Evolutionary conservation across 495 filamentous ascomycete species (phyloP).

Genomic region (Aspergillus conjunctus): DNA sequence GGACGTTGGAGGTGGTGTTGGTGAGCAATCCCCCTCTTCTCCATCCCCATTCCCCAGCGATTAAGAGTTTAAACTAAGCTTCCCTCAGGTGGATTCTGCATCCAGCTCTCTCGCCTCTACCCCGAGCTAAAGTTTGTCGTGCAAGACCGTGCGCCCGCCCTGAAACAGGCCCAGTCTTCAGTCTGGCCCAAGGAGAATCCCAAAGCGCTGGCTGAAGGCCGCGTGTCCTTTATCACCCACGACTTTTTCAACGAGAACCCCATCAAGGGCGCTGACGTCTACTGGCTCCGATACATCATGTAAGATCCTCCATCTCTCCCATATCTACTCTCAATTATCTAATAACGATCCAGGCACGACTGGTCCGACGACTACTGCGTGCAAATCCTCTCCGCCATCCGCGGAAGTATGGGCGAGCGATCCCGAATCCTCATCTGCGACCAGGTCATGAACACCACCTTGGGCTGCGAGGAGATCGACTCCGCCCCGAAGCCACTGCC

Average conservation of each 20-base stretch:
- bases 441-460: constrained; percentile 44
- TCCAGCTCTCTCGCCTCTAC: constrained; percentile 12
- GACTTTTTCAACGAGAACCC: constrained; percentile 47
- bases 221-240: constrained; percentile 39
- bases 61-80: neutral
- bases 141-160: constrained; percentile 39
- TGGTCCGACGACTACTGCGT: constrained; percentile 48
- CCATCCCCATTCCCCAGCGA: too few species aligned
- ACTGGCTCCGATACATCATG: constrained; percentile 45
- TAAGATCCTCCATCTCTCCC: constrained; percentile 1
- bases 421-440: constrained; percentile 43
- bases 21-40: constrained; percentile 2
- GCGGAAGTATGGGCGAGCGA: constrained; percentile 28
- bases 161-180: constrained; percentile 29
- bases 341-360: constrained; percentile 22
- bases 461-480: constrained; percentile 26
- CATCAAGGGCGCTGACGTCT: constrained; percentile 40
- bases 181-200: constrained; percentile 16
- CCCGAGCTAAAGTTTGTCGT: constrained; percentile 39
- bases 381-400: constrained; percentile 35
- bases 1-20: constrained; percentile 43
- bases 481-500: constrained; percentile 35
- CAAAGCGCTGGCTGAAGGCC: constrained; percentile 9
- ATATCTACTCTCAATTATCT: neutral
- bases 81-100: constrained; percentile 24